These are phyloP conservation scores for Agaricus sinodeliciosus DNA, from an alignment of 768 basidiomycete genomes.

Conservation along the genomic window DNA sequence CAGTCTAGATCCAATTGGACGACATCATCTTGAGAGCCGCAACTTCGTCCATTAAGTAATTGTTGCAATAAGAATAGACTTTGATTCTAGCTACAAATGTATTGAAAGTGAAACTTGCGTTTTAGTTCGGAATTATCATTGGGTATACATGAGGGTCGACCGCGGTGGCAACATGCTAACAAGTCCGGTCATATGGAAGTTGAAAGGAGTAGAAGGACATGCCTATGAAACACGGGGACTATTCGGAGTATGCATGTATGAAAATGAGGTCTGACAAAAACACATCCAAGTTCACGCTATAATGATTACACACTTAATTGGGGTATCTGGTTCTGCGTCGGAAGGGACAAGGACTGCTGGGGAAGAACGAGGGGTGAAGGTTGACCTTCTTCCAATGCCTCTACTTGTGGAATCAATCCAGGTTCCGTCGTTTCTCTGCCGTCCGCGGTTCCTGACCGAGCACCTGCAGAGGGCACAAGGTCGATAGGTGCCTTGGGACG, in stretches of 20 bases:
- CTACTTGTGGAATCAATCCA: slow-evolving; percentile 33
- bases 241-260: slow-evolving; percentile 11
- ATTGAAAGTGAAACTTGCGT: neutral
- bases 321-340: slow-evolving; percentile 34
- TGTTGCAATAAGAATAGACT: no score
- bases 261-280: neutral
- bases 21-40: no score
- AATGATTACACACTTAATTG: slow-evolving; percentile 29
- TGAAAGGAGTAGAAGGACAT: neutral
- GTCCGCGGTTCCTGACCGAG: slow-evolving; percentile 56
- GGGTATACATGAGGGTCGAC: neutral
- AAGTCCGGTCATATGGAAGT: neutral
- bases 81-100: neutral
- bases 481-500: slow-evolving; percentile 63
- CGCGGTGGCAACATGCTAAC: neutral
- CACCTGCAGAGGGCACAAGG: slow-evolving; percentile 63
- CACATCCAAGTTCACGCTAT: neutral
- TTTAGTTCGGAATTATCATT: neutral
- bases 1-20: no score
- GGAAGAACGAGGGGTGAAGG: slow-evolving; percentile 20
- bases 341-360: slow-evolving; percentile 21
- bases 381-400: slow-evolving; percentile 37
- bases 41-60: no score
- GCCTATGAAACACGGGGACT: slow-evolving; percentile 1
- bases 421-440: slow-evolving; percentile 56